These are phyloP conservation scores for Arthrobotrys sinensis DNA, from an alignment of 2,329 filamentous ascomycete genomes.

Conservation along the genomic window DNA sequence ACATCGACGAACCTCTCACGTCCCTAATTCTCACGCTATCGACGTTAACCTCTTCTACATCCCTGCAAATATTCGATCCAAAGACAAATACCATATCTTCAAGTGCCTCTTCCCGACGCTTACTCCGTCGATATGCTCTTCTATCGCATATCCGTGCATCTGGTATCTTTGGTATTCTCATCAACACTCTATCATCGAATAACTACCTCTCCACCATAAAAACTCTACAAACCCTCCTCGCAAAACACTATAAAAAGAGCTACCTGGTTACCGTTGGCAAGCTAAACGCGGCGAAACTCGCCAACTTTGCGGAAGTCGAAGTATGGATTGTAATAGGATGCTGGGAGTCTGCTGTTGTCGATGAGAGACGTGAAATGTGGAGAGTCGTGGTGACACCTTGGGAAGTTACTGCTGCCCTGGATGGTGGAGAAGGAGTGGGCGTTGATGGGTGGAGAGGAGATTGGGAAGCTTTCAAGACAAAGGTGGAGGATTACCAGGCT, in stretches of 20 bases:
- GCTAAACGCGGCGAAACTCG: slow-evolving; percentile 93
- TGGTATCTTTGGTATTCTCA: slow-evolving; percentile 90
- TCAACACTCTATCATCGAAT: slow-evolving; percentile 93
- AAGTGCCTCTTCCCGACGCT: slow-evolving; percentile 68
- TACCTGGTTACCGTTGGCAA: slow-evolving; percentile 98
- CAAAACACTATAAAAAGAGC: slow-evolving; percentile 87
- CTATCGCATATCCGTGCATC: slow-evolving; percentile 84
- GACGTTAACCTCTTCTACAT: slow-evolving; percentile 75
- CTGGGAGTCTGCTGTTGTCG: slow-evolving; percentile 92
- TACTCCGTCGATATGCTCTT: slow-evolving; percentile 90
- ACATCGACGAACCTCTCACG: slow-evolving; percentile 84
- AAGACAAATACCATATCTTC: slow-evolving; percentile 71
- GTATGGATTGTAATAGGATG: slow-evolving; percentile 98
- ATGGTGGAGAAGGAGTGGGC: slow-evolving; percentile 83
- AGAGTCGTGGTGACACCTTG: slow-evolving; percentile 94
- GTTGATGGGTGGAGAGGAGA: slow-evolving; percentile 90
- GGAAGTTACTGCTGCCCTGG: slow-evolving; percentile 84
- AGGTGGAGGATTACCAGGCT: slow-evolving; percentile 59
- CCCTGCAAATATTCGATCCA: slow-evolving; percentile 67
- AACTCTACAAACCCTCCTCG: slow-evolving; percentile 80
- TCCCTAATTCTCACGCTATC: slow-evolving; percentile 89
- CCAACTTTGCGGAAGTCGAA: slow-evolving; percentile 94
- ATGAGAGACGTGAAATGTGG: slow-evolving; percentile 90
- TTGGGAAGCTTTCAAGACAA: slow-evolving; percentile 78
- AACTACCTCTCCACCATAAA: slow-evolving; percentile 89